A percentile compares a stretch with the other conserved stretches of the same genome.
phyloP scores from a whole-genome alignment of 1,284 basidiomycete species.

The Cryptococcus depauperatus region DNA sequence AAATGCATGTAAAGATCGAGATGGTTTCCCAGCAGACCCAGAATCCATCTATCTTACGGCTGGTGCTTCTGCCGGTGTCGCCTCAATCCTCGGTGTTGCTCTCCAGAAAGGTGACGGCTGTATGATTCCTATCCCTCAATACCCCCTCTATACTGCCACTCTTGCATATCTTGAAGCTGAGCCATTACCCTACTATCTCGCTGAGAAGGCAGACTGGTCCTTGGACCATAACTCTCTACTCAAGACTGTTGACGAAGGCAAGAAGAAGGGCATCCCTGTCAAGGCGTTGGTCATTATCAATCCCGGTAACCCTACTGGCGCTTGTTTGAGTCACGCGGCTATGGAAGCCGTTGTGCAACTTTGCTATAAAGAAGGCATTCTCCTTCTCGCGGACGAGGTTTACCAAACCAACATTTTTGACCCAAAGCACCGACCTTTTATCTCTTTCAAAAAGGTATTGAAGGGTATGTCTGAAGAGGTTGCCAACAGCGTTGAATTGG shows the following conservation, averaged over 20 bases:
- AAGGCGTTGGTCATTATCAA: constrained; percentile 91
- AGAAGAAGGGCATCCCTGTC: constrained; percentile 56
- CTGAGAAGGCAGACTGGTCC: constrained; percentile 75
- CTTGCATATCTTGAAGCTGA: constrained; percentile 75
- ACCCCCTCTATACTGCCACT: constrained; percentile 92
- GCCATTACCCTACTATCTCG: constrained; percentile 82
- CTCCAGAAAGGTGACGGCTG: constrained; percentile 41
- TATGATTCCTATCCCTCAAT: constrained; percentile 92
- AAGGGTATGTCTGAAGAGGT: constrained; percentile 51
- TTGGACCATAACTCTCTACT: constrained; percentile 68
- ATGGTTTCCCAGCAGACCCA: constrained; percentile 75
- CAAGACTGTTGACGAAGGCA: constrained; percentile 60
- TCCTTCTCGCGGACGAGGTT: constrained; percentile 89
- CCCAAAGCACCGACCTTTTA: constrained; percentile 59
- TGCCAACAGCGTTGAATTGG: constrained; percentile 56
- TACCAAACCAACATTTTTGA: constrained; percentile 88
- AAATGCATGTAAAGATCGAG: constrained; percentile 56
- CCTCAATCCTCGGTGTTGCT: constrained; percentile 59
- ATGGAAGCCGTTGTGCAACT: constrained; percentile 68
- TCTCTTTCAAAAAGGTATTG: constrained; percentile 84
- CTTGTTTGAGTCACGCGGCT: constrained; percentile 61
- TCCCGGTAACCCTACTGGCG: constrained; percentile 91
- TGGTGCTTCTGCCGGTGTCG: constrained; percentile 87
- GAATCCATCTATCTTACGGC: constrained; percentile 87
- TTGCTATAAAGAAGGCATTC: constrained; percentile 74